These are phyloP conservation scores for Rasamsonia emersonii DNA, from an alignment of 2,329 filamentous ascomycete species.

Conservation along the genomic window DNA sequence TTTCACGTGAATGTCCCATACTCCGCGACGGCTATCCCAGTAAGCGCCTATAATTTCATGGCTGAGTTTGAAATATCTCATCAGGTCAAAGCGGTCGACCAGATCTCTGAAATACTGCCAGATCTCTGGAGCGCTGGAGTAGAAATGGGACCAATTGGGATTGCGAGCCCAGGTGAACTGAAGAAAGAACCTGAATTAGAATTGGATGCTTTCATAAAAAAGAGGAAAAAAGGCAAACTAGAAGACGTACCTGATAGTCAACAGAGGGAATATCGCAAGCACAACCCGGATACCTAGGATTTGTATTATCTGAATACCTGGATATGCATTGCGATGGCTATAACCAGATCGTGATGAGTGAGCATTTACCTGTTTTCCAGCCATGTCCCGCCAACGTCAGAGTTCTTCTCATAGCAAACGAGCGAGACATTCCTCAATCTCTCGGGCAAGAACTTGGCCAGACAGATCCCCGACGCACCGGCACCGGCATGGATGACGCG, in stretches of 20 bases:
- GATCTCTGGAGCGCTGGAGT: conserved; percentile 1
- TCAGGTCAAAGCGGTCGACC: not conserved
- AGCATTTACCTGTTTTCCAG: conserved; percentile 4
- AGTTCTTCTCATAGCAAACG: conserved; percentile 3
- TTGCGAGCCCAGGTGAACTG: conserved; percentile 3
- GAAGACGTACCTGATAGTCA: conserved; percentile 4
- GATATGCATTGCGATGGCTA: too few species aligned
- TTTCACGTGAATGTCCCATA: conserved; percentile 1
- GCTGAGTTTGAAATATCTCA: not conserved
- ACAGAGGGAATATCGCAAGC: conserved; percentile 4
- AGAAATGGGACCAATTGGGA: conserved; percentile 2
- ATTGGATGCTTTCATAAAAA: conserved; percentile 1
- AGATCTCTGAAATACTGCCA: conserved; percentile 3
- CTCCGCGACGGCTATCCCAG: conserved; percentile 1
- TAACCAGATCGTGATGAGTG: not conserved
- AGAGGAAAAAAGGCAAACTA: too few species aligned
- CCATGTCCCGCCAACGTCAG: conserved; percentile 5
- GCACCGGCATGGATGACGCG: conserved; percentile 10
- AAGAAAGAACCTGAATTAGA: conserved; percentile 1
- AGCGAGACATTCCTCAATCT: conserved; percentile 1
- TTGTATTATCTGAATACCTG: not conserved
- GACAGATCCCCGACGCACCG: conserved; percentile 8
- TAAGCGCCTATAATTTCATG: not conserved
- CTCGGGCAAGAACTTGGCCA: conserved; percentile 2
- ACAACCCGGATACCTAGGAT: conserved; percentile 1